Evolutionary conservation across 108 stramenopile species (phyloP).

Genomic region (Schizochytrium sp.): DNA sequence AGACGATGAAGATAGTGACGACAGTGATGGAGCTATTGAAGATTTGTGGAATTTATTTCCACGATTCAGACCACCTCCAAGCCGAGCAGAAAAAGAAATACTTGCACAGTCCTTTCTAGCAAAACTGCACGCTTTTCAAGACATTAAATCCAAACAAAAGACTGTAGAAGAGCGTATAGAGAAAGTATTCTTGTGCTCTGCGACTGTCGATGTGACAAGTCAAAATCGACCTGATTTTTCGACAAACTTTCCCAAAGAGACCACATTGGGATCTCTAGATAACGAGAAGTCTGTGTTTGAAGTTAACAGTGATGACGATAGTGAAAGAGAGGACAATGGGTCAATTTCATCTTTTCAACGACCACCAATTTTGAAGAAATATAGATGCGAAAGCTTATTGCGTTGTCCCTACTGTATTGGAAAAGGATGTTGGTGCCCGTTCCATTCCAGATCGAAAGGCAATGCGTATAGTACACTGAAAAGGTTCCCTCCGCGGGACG

Average conservation of each 20-base stretch:
- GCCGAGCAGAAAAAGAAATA: background rate
- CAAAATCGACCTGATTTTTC: too few species aligned
- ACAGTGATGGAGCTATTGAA: background rate
- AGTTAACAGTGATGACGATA: too few species aligned
- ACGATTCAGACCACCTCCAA: background rate
- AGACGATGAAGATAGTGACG: background rate
- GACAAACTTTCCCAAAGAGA: too few species aligned
- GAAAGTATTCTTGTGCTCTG: background rate
- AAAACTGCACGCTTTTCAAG: background rate
- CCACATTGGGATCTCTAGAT: too few species aligned
- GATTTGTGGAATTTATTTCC: background rate
- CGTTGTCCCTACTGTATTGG: constrained; percentile 1
- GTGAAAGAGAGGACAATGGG: too few species aligned
- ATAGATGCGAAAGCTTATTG: background rate
- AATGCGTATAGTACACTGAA: background rate
- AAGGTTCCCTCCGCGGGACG: background rate
- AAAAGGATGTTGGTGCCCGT: background rate
- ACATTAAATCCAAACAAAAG: background rate
- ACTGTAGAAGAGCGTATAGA: background rate
- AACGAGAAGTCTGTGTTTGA: too few species aligned
- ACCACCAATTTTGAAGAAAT: background rate
- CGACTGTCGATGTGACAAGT: background rate
- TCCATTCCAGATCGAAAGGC: background rate
- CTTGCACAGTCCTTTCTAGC: background rate
- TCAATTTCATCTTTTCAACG: too few species aligned